Base-by-base conservation (phyloP, 345 rosid genomes). In the Balakata baccata region DNA sequence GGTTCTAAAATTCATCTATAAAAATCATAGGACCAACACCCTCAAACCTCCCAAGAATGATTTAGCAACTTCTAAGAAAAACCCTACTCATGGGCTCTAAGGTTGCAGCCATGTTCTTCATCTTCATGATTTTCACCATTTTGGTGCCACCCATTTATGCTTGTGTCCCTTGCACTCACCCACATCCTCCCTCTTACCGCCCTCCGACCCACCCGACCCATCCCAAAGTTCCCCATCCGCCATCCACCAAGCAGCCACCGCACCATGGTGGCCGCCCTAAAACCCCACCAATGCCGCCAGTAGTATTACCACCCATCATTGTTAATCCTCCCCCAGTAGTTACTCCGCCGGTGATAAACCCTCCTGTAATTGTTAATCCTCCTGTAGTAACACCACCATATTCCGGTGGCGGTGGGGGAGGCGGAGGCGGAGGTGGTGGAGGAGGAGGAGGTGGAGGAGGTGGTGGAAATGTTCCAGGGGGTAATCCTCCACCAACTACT, bases 91-190 rank as follows among this genome's bases (percentile, higher is more conserved):
- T 89, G 90, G 84, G 77, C 66, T 73, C 83, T 3, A 82, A 85
- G 75, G 61, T 74, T 77, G 74, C 74, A 51, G 84, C 88, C 53
- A 69, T 78, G 78, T 74, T 77, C 34, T 85, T 81, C 84, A 80
- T 87, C 78, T 83, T 75, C 76, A 72, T 87, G 86, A 82, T 83
- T 72, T 76, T 80, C 75, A 73, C 84, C 37, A 73, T 82, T 37
- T 81, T 89, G 53, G 61, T 91, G 77, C 92, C 88, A 11, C 89
- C 89, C 17, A 80, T 78, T 39, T 78, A 86, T 69, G 90, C 96
- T 79, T 89, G 90, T 62, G 78, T 13, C 62, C 82, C 88, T 77
- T 89, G 96, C 65, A 74, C 69, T 45, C 81, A 58, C 47, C 86
- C 87, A 18, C 85, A 76, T 47, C 88, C 92, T 39, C 85, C 79